A percentile compares a stretch with the other conserved stretches of the same genome.
Conservation (phyloP, 768 basidiomycete genomes). For the Mycena floridula region DNA sequence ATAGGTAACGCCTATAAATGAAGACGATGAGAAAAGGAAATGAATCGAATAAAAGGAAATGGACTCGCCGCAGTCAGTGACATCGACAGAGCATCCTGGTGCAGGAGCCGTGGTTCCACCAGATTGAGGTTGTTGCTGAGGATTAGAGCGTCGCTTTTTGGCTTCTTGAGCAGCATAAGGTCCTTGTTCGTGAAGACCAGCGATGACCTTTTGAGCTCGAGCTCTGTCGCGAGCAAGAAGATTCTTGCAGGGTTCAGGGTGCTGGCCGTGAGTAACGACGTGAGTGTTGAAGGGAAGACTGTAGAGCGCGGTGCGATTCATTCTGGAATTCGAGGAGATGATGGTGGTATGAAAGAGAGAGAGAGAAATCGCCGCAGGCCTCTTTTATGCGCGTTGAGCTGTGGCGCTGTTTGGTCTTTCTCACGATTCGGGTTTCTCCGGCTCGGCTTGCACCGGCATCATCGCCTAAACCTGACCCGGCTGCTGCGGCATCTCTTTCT, state of each 20-base stretch:
- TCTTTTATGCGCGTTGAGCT: too few species aligned
- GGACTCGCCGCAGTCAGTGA: slow-evolving; percentile 56
- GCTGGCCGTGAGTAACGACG: slow-evolving; percentile 26
- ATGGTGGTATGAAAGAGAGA: too few species aligned
- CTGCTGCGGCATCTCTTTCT: too few species aligned
- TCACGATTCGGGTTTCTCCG: too few species aligned
- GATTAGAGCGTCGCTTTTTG: slow-evolving; percentile 16
- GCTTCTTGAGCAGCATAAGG: slow-evolving; percentile 29
- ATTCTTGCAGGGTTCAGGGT: slow-evolving; percentile 39
- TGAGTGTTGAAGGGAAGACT: slow-evolving; percentile 43
- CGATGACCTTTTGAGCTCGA: slow-evolving; percentile 50
- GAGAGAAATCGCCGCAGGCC: too few species aligned
- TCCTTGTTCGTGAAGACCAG: slow-evolving; percentile 48
- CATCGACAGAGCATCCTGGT: slow-evolving; percentile 41
- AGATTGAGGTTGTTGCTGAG: slow-evolving; percentile 16
- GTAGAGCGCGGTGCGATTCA: slow-evolving; percentile 31
- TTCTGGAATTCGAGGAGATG: slow-evolving; percentile 16
- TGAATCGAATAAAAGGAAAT: too few species aligned
- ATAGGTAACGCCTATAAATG: slow-evolving; percentile 52
- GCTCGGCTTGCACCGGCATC: too few species aligned
- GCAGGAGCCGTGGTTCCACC: slow-evolving; percentile 6
- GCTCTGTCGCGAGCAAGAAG: slow-evolving; percentile 47
- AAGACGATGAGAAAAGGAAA: too few species aligned
- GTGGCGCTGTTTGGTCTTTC: too few species aligned
- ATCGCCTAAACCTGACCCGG: too few species aligned